Evolutionary conservation across 805 yeast species (phyloP), one percentile per base, ranked within the genome.

Genomic region (Alloascoidea africana): DNA sequence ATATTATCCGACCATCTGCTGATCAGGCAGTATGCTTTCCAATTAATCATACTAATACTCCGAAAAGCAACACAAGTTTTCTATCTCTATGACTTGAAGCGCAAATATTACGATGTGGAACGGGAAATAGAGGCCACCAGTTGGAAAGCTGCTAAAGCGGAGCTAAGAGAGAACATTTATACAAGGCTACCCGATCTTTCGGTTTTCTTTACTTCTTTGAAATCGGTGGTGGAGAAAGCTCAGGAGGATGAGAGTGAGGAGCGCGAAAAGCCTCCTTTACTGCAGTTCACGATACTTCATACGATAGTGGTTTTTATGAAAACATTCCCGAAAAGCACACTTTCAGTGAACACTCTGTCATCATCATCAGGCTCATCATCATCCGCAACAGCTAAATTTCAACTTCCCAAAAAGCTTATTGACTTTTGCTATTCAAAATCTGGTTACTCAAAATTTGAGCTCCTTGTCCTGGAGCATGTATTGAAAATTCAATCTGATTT

Each of bases 21-120:
- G 13, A 62, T 85, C 14, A 68, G 66, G 39, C 94, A 80, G 46
- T 59, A 80, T 18, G 65, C 76, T 0, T 59, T 75, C 18, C 86
- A 81, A 47, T 44, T 84, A 14, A 53, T 85, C 2, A 54, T 68
- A 16, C 63, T 67, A 27, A 57, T 68, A 1, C 56, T 84, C 40
- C 60, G 62, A 38, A 81, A 82, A 49, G 58, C 78, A n/a, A 52
- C 61, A 5, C 44, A 46, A 3, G 54, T 76, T 3, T 40, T 62
- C 13, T 38, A 45, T 3, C 45, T 61, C 0, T 68, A 63, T 39
- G 53, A 52, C 3, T n/a, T n/a, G n/a, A n/a, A n/a, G n/a, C n/a
- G n/a, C n/a, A n/a, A n/a, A n/a, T n/a, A n/a, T n/a, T n/a, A n/a
- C n/a, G n/a, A n/a, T n/a, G n/a, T n/a, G n/a, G n/a, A n/a, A n/a